Evolutionary conservation across 73 alveolate genomes (phyloP).

Genomic region (Paramecium biaurelia): DNA sequence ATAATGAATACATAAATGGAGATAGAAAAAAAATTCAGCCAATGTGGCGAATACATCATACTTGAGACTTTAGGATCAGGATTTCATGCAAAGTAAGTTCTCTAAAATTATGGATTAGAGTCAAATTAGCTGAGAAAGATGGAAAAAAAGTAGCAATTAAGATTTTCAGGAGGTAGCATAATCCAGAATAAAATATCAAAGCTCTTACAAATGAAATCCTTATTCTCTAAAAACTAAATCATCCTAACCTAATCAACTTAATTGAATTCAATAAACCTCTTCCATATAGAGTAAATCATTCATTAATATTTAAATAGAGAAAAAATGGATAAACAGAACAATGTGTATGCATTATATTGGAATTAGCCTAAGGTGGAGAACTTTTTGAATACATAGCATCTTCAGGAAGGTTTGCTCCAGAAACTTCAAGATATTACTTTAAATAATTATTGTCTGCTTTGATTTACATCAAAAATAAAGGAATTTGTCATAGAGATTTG

Average conservation of each 20-base stretch:
- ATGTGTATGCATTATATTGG: slow-evolving; percentile 64
- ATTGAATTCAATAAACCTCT: background rate
- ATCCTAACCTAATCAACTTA: slow-evolving; percentile 57
- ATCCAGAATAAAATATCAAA: slow-evolving; percentile 20
- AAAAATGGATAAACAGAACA: slow-evolving; percentile 43
- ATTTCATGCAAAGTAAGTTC: slow-evolving; percentile 55
- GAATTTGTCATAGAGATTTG: slow-evolving; percentile 87
- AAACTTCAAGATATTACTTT: slow-evolving; percentile 70
- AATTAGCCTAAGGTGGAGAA: slow-evolving; percentile 72
- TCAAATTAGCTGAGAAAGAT: background rate
- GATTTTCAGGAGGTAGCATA: slow-evolving; percentile 39
- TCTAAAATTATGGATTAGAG: background rate
- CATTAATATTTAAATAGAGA: background rate
- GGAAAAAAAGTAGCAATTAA: slow-evolving; percentile 15
- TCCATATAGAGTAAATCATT: background rate
- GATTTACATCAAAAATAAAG: slow-evolving; percentile 72
- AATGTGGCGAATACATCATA: background rate
- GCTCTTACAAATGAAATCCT: slow-evolving; percentile 62
- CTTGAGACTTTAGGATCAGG: slow-evolving; percentile 50
- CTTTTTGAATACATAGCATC: slow-evolving; percentile 68
- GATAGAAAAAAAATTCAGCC: background rate
- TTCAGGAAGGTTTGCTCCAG: slow-evolving; percentile 75
- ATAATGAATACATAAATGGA: background rate
- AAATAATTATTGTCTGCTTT: slow-evolving; percentile 74
- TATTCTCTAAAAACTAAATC: slow-evolving; percentile 35